Base-by-base conservation (phyloP, 495 filamentous ascomycete genomes). In the Chaetomium tenue region DNA sequence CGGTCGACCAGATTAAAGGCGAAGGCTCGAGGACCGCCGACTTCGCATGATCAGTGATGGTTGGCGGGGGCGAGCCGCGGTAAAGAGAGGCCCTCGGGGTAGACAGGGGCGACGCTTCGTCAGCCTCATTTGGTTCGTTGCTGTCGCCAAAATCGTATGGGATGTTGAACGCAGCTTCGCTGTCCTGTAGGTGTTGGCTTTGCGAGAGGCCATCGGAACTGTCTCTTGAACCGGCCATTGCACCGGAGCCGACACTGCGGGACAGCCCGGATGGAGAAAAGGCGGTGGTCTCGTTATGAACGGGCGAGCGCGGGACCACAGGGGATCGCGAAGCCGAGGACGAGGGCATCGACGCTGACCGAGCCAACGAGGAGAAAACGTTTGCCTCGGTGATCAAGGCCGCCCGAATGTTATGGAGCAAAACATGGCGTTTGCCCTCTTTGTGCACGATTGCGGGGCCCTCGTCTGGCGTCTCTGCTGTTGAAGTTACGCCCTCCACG, bases 371-470 rank as follows among this genome's bases (percentile, higher is more conserved):
- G 11, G 89, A 86, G 66, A 93, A 93, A 0, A 92, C 79, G 48
- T 85, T 81, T 18, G 89, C 84, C 59, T 92, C 89, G 18, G 90
- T 89, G 44, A 91, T 85, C 44, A 94, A 77, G 51, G 83, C 82
- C 7, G 85, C 81, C 40, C 85, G 81, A 61, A 92, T 86, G 59
- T 84, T 84, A 39, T 78, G 78, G 25, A 93, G 73, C 18, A 79
- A 82, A 28, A 94, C 77, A 39, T 84, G 82, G 53, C 90, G 81
- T 71, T 88, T 91, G 44, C 88, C 87, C 53, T 84, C 80, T 70
- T 82, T 86, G 56, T 72, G 76, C 0, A 73, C 63, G 25, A 75
- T 66, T 3, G 58, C 64, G 20, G 70, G 64, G 6, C 51, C 61
- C 2, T 72, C 78, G 59, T 77, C 78, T 0, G 69, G 58, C 1